Percentiles rank a stretch among this genome's conserved stretches.
Evolutionary conservation across 2,329 filamentous ascomycete species (phyloP).

Genomic region (Rugonectria rugulosa): DNA sequence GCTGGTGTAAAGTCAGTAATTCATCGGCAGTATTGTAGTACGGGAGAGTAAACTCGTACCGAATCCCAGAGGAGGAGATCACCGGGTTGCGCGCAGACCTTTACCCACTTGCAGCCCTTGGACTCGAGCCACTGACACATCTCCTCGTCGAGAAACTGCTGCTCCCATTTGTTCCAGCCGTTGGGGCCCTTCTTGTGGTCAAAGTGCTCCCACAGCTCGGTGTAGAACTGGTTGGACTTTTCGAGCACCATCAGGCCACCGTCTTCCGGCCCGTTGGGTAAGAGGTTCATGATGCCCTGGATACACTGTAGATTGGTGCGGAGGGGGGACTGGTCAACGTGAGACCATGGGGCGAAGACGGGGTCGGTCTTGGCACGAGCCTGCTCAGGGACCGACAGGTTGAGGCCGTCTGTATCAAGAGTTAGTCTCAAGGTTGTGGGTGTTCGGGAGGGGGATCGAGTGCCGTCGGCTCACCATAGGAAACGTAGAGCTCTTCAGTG

Average conservation of each 20-base stretch:
- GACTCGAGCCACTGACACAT: conserved; percentile 3
- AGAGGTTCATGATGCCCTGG: conserved; percentile 39
- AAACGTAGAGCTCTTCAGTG: conserved; percentile 52
- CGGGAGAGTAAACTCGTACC: not conserved
- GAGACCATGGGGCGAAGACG: conserved; percentile 34
- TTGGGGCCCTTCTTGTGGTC: conserved; percentile 4
- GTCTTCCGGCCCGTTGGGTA: conserved; percentile 24
- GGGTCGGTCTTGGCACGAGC: conserved; percentile 25
- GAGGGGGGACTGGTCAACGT: conserved; percentile 41
- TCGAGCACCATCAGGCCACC: conserved; percentile 24
- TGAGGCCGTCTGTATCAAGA: not conserved
- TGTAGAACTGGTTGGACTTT: not conserved
- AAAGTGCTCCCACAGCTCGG: not conserved
- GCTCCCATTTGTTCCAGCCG: conserved; percentile 4
- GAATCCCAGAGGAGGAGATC: conserved; percentile 4
- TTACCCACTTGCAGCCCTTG: conserved; percentile 1
- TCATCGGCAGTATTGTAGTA: not conserved
- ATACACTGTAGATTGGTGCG: conserved; percentile 40
- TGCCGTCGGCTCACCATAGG: conserved; percentile 50
- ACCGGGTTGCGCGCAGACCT: not conserved
- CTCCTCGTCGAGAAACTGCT: not conserved
- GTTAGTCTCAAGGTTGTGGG: too few species aligned
- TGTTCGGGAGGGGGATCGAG: conserved; percentile 11
- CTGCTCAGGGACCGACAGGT: not conserved
- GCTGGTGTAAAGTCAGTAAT: not conserved